These are phyloP conservation scores for Globisporangium megalacanthum DNA, from an alignment of 352 stramenopile species.

Conservation along the genomic window DNA sequence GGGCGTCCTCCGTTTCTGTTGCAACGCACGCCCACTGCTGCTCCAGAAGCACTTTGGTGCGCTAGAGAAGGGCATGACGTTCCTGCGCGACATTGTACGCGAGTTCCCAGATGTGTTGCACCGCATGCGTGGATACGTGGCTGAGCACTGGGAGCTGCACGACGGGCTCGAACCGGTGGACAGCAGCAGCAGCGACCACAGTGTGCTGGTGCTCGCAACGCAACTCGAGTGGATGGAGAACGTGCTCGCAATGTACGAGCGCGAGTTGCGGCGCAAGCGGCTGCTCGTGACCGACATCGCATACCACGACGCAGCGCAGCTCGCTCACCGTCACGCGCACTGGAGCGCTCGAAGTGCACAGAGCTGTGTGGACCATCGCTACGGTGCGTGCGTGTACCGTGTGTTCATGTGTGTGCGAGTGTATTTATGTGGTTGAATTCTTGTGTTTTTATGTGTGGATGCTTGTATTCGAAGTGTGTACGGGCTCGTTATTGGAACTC, in stretches of 20 bases:
- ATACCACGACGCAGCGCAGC: constrained; percentile 36
- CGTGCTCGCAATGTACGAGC: constrained; percentile 60
- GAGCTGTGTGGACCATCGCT: constrained; percentile 44
- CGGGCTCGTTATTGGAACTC: too few species aligned
- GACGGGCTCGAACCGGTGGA: constrained; percentile 13
- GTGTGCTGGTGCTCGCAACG: constrained; percentile 13
- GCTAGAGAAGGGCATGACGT: constrained; percentile 57
- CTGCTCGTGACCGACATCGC: constrained; percentile 43
- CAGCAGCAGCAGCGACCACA: neutral
- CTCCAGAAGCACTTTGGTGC: constrained; percentile 62
- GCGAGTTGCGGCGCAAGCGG: constrained; percentile 53
- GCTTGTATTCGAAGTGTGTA: neutral
- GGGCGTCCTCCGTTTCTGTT: constrained; percentile 41
- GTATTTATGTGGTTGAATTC: too few species aligned
- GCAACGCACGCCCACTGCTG: constrained; percentile 31
- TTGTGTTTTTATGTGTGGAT: neutral
- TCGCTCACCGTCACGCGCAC: constrained; percentile 32
- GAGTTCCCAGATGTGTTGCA: constrained; percentile 42
- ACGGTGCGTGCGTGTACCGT: constrained; percentile 29
- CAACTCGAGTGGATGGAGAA: constrained; percentile 76
- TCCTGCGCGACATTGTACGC: constrained; percentile 45
- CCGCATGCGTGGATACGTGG: constrained; percentile 32
- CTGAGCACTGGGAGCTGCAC: constrained; percentile 27
- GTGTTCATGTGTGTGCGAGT: neutral
- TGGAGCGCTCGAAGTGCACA: constrained; percentile 31